Conservation (phyloP, 768 basidiomycete species). For the Harrya chromipes region DNA sequence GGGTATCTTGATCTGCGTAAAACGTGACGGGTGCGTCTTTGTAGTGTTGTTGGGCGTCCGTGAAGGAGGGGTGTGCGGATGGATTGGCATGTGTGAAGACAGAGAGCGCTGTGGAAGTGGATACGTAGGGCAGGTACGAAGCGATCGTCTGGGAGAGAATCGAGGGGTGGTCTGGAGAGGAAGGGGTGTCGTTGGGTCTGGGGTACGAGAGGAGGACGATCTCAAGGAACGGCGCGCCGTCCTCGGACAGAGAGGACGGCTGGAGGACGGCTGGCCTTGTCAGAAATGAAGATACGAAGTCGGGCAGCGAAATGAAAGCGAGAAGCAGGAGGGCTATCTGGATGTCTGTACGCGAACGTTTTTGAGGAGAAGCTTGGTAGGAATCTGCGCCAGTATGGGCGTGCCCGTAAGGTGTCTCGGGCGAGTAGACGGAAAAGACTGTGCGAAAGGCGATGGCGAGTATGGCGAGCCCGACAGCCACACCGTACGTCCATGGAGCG, state of each 20-base stretch:
- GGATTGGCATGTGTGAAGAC: constrained; percentile 37
- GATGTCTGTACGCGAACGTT: constrained; percentile 13
- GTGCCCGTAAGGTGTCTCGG: neutral
- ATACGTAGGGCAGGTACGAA: constrained; percentile 36
- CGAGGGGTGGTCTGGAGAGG: constrained; percentile 12
- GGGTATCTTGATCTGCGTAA: constrained; percentile 30
- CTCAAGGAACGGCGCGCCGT: constrained; percentile 34
- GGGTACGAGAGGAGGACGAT: constrained; percentile 42
- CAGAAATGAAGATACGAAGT: constrained; percentile 1
- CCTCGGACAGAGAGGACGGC: constrained; percentile 15
- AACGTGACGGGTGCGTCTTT: constrained; percentile 22
- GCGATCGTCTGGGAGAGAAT: constrained; percentile 37
- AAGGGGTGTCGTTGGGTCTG: constrained; percentile 31
- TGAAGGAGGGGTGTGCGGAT: constrained; percentile 32
- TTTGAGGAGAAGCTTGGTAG: neutral
- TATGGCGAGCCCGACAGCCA: constrained; percentile 26
- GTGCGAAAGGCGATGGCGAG: constrained; percentile 17
- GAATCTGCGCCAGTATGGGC: neutral
- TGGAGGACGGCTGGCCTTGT: neutral
- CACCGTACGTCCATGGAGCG: constrained; percentile 40
- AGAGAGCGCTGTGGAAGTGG: constrained; percentile 30
- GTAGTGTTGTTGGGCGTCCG: constrained; percentile 24
- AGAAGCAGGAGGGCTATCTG: constrained; percentile 21
- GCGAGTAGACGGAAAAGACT: neutral
- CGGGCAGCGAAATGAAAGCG: constrained; percentile 6